Evolutionary conservation across 2,329 filamentous ascomycete species (phyloP).

Genomic region (Aureobasidium sp.): DNA sequence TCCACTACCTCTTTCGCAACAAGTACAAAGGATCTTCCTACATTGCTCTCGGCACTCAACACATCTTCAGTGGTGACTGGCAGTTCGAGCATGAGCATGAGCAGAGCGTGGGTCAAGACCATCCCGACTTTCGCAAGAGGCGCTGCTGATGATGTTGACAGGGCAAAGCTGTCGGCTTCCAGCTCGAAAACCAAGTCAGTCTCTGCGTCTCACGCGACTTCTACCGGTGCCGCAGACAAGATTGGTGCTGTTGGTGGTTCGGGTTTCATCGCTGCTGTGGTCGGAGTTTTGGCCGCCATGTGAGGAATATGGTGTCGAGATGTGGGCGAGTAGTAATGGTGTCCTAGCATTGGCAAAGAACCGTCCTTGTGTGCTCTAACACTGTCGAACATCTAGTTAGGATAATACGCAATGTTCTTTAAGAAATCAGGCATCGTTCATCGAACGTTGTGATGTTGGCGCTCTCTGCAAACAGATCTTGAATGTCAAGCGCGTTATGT

Average conservation of each 20-base stretch:
- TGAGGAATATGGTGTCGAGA: neutral
- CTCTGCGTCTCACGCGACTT: neutral
- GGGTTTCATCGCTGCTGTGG: neutral
- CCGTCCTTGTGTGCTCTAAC: neutral
- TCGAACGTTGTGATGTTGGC: neutral
- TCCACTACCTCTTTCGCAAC: neutral
- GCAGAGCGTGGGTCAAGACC: constrained; percentile 9
- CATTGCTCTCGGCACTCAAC: neutral
- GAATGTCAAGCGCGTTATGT: too few species aligned
- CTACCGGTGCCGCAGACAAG: neutral
- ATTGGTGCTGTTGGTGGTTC: neutral
- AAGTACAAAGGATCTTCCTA: neutral
- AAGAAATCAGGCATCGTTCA: neutral
- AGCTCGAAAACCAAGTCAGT: neutral
- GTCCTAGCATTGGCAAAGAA: too few species aligned
- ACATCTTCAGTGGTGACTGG: neutral
- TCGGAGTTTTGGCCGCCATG: constrained; percentile 1
- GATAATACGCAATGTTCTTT: neutral
- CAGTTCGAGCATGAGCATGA: neutral
- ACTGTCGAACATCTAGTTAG: neutral
- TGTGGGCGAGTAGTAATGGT: neutral
- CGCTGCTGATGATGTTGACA: constrained; percentile 18
- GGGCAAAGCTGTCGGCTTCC: neutral
- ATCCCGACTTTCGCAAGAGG: constrained; percentile 43
- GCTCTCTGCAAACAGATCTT: too few species aligned